Base-by-base conservation (phyloP, 1,139 yeast species). In the Kodamaea fungicola region DNA sequence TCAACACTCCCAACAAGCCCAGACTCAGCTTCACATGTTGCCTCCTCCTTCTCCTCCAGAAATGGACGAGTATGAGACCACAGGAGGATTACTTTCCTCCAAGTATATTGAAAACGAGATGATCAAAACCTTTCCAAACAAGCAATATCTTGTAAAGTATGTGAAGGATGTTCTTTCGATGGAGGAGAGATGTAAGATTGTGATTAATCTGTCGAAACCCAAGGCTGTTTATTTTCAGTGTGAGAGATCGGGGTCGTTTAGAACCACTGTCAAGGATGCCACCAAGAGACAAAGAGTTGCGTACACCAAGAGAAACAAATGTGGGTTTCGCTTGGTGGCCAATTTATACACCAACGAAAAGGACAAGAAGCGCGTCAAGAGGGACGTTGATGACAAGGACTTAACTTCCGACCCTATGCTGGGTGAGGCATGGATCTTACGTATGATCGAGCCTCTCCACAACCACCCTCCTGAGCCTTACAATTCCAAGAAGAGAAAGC, bases 181-280 rank as follows among this genome's bases (percentile, higher is more conserved):
- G 33, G 72, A 67, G 46, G 77, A 71, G 49, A 67, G 64, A 41
- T 69, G 76, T 51, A 63, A 70, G 50, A 70, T 71, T 49, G 77
- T 71, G 33, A 71, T 71, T 48, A 69, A 69, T 51, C 66, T 73
- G 26, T 67, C 74, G 19, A 71, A 71, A 51, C 75, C 76, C 16
- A 71, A 71, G 52, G 77, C 77, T 2, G 72, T 71, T 10, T 71
- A 71, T 51, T 71, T 71, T 55, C 76, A 70, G 51, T 71, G 77
- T 51, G 77, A 71, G 50, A 55, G 75, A 38, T 62, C 71, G 7
- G 77, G 77, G 2, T 58, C 65, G 21, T 71, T 71, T 47, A 58
- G 77, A 51, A 71, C 77, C 32, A 71, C 77, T 2, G 77, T 71
- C 36, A 71, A 71, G 54, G 76, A 70, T 43, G 61, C 72, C 9